A percentile compares a stretch with the other conserved stretches of the same genome.
Conservation (phyloP, 1,284 basidiomycete genomes). For the Mycena sp. region DNA sequence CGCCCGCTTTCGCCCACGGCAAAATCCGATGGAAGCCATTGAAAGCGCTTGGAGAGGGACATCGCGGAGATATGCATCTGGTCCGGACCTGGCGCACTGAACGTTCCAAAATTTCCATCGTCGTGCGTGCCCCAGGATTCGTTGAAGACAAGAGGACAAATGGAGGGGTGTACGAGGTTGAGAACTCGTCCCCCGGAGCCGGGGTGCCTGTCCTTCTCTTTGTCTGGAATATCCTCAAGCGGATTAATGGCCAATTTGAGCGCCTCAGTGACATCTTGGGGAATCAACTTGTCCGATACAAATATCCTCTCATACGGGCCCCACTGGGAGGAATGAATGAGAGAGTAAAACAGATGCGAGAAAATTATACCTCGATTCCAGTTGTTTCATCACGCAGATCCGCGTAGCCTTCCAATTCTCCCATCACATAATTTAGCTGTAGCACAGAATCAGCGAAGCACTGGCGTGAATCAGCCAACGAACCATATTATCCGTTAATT, state of each 20-base stretch:
- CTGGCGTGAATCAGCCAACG: neutral
- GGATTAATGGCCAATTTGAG: constrained; percentile 18
- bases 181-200: constrained; percentile 49
- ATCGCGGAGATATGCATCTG: neutral
- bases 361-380: constrained; percentile 28
- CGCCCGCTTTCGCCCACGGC: constrained; percentile 31
- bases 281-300: constrained; percentile 18
- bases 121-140: constrained; percentile 6
- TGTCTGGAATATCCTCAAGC: constrained; percentile 45
- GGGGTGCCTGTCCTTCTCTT: constrained; percentile 52
- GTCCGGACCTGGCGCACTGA: constrained; percentile 1
- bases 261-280: constrained; percentile 5
- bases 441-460: neutral
- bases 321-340: constrained; percentile 3
- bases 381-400: constrained; percentile 23
- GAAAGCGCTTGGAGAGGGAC: constrained; percentile 34
- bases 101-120: constrained; percentile 4
- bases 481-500: constrained; percentile 31
- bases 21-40: constrained; percentile 49
- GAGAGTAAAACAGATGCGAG: neutral
- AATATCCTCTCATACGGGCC: constrained; percentile 24
- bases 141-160: constrained; percentile 49
- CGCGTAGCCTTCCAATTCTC: constrained; percentile 30
- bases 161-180: constrained; percentile 54
- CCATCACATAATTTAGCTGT: constrained; percentile 30